Evolutionary conservation across 805 yeast species (phyloP).

Genomic region (Yarrowia osloensis): DNA sequence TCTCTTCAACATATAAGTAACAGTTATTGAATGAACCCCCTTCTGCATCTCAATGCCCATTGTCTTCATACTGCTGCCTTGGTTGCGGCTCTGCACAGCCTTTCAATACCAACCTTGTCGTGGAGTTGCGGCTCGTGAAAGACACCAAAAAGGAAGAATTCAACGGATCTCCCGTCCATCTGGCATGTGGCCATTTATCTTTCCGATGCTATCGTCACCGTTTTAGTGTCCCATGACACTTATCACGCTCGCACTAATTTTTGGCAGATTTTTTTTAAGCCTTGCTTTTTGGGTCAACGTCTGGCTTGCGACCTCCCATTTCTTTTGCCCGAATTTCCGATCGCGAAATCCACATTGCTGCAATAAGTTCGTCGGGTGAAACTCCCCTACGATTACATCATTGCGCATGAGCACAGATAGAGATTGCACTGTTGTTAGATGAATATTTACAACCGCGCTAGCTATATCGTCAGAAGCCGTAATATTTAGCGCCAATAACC

Average conservation of each 20-base stretch:
- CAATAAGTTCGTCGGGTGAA: neutral
- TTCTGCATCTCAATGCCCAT: too few relatives aligned
- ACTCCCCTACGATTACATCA: neutral
- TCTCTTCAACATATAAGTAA: too few relatives aligned
- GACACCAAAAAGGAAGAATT: neutral
- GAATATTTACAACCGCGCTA: too few relatives aligned
- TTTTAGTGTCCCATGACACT: too few relatives aligned
- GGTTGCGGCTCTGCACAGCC: neutral
- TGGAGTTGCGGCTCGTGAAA: neutral
- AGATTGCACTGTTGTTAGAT: too few relatives aligned
- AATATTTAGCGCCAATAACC: conserved; percentile 4
- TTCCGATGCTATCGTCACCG: too few relatives aligned
- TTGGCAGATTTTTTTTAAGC: neutral
- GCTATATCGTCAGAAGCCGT: neutral
- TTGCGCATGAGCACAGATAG: neutral
- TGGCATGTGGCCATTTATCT: neutral
- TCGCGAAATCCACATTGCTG: neutral
- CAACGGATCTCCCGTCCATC: neutral
- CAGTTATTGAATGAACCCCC: too few relatives aligned
- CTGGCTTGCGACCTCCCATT: neutral
- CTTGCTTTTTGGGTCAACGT: neutral
- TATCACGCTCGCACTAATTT: too few relatives aligned
- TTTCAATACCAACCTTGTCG: neutral
- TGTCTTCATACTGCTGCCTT: too few relatives aligned
- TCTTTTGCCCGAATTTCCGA: neutral